Evolutionary conservation across 371 early-diverging fungal genomes (phyloP), one percentile per base, ranked within the genome.

Genomic region (Zychaea mexicana): DNA sequence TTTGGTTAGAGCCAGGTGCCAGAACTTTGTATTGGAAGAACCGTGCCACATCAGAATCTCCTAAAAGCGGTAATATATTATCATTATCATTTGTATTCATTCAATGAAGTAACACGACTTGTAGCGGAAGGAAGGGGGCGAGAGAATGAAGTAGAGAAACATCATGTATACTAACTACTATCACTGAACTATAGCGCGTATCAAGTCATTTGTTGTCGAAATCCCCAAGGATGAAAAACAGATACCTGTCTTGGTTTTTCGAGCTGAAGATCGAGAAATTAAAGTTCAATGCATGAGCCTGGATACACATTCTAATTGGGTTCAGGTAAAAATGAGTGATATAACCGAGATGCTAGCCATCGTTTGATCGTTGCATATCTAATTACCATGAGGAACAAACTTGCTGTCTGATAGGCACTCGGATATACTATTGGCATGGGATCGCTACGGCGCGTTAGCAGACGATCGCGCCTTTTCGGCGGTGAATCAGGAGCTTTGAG

Each of bases 281-380:
- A 53, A 42, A 24, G 15, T 65, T 24, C 65, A 65, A 26, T 65
- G 65, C n/a, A 64, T 57, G 64, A 32, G 26, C 15, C 32, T 57
- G 33, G 58, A 57, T 28, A 36, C 56, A 33, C 64, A 64, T 57
- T 22, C 17, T 49, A 26, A 15, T 22, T 64, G 64, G 64, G 52
- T 64, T 15, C 31, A 64, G 36, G 58, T 56, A 56, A 15, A 7
- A 4, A 12, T 42, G 33, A 33, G 33, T 33, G 12, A 5, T 8
- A 33, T 33, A 33, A 5, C 5, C 33, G 33, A 33, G 5, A n/a
- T n/a, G n/a, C n/a, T n/a, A n/a, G n/a, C n/a, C n/a, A n/a, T n/a
- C n/a, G n/a, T n/a, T n/a, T n/a, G n/a, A n/a, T n/a, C n/a, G n/a
- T n/a, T n/a, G n/a, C 33, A 33, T 33, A 8, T 53, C 22, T 7